phyloP scores from a whole-genome alignment of 2,329 filamentous ascomycete species.

The Nemania bipapillata region DNA sequence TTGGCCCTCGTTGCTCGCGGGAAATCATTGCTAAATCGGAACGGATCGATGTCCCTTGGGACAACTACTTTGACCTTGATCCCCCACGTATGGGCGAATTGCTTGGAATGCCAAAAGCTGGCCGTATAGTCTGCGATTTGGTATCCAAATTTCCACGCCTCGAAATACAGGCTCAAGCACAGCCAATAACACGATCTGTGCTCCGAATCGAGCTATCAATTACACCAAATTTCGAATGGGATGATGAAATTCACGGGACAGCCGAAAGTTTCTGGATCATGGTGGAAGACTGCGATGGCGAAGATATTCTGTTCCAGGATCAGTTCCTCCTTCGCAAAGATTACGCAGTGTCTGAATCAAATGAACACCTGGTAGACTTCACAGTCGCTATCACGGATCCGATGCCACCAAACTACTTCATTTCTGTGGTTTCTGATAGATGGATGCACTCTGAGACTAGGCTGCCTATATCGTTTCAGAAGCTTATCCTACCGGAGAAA shows the following conservation, averaged over 20 bases:
- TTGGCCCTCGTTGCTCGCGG: slow-evolving; percentile 75
- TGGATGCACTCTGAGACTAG: slow-evolving; percentile 99
- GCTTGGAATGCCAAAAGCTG: slow-evolving; percentile 87
- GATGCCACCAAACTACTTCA: slow-evolving; percentile 98
- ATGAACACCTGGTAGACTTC: slow-evolving; percentile 94
- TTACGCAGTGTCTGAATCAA: slow-evolving; percentile 84
- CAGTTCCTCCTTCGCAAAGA: slow-evolving; percentile 91
- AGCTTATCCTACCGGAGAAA: slow-evolving; percentile 91
- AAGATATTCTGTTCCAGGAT: slow-evolving; percentile 94
- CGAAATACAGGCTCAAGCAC: slow-evolving; percentile 91
- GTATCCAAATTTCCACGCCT: slow-evolving; percentile 93
- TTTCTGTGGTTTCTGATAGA: slow-evolving; percentile 90
- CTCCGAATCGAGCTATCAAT: slow-evolving; percentile 89
- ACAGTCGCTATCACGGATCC: slow-evolving; percentile 96
- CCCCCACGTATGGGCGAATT: slow-evolving; percentile 96
- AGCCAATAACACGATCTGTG: slow-evolving; percentile 94
- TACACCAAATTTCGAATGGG: slow-evolving; percentile 95
- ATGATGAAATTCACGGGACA: slow-evolving; percentile 84
- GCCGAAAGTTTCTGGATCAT: slow-evolving; percentile 97
- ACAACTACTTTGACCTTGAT: slow-evolving; percentile 93
- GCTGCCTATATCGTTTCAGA: slow-evolving; percentile 92
- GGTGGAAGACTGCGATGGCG: slow-evolving; percentile 96
- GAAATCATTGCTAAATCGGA: slow-evolving; percentile 94
- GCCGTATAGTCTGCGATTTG: slow-evolving; percentile 83
- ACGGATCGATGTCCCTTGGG: slow-evolving; percentile 92